Evolutionary conservation across 2,329 filamentous ascomycete species (phyloP).

Genomic region (Neofusicoccum laricinum): DNA sequence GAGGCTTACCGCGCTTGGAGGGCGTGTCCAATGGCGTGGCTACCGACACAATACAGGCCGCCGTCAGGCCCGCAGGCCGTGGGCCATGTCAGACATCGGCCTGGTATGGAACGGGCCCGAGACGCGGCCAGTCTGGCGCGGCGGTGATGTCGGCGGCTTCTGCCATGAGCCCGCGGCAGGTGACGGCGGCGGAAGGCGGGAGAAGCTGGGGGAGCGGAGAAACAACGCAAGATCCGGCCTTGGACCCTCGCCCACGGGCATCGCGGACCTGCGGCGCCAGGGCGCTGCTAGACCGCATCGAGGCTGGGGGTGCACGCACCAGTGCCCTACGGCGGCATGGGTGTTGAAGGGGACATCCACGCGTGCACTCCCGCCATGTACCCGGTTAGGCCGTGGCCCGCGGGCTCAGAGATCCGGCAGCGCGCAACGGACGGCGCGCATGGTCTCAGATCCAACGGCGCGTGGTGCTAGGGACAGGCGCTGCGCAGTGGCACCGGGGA

Average conservation of each 20-base stretch:
- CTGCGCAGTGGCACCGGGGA: neutral
- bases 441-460: conserved; percentile 7
- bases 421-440: neutral
- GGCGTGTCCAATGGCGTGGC: conserved; percentile 2
- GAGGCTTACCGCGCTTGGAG: conserved; percentile 8
- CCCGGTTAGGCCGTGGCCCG: neutral
- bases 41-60: neutral
- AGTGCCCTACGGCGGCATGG: conserved; percentile 2
- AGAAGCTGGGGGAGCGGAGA: conserved; percentile 4
- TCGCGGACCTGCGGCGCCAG: conserved; percentile 12
- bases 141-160: conserved; percentile 3
- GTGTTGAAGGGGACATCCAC: conserved; percentile 1
- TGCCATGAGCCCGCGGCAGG: neutral
- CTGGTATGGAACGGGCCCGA: neutral
- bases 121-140: neutral
- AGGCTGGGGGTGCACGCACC: conserved; percentile 6
- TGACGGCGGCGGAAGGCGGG: neutral
- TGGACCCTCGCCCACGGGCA: neutral
- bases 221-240: neutral
- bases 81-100: neutral
- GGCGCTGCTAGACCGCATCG: neutral
- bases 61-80: conserved; percentile 7
- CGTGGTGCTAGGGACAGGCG: neutral
- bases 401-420: neutral
- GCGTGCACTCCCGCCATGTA: conserved; percentile 5